These are phyloP conservation scores for Ophiostoma triangulosporum DNA, from an alignment of 2,329 filamentous ascomycete genomes.

Conservation along the genomic window DNA sequence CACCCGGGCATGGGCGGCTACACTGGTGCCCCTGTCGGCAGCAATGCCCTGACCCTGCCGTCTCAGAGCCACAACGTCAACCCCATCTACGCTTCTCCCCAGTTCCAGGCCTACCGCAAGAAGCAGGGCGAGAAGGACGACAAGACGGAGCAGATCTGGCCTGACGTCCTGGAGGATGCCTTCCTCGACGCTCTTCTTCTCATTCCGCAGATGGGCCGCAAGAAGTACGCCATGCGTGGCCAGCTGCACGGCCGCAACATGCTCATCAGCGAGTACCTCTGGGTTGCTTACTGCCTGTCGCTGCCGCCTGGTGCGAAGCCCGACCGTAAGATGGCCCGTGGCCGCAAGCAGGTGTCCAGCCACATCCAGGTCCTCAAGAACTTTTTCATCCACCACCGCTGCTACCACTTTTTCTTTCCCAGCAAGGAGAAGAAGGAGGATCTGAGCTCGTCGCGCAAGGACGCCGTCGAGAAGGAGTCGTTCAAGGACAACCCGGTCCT, in stretches of 20 bases:
- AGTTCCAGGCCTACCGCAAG: conserved; percentile 52
- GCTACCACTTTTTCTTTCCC: conserved; percentile 49
- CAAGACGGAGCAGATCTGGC: conserved; percentile 48
- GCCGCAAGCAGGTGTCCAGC: conserved; percentile 53
- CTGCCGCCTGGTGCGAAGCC: conserved; percentile 33
- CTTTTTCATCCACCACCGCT: conserved; percentile 48
- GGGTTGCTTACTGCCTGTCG: conserved; percentile 34
- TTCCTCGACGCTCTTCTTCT: conserved; percentile 54
- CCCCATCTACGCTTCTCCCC: conserved; percentile 47
- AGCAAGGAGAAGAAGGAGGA: conserved; percentile 41
- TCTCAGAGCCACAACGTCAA: conserved; percentile 24
- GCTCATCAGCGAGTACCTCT: conserved; percentile 56
- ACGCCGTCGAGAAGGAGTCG: conserved; percentile 32
- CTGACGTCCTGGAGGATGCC: conserved; percentile 48
- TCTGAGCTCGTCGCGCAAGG: conserved; percentile 18
- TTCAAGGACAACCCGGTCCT: conserved; percentile 54
- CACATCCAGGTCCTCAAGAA: conserved; percentile 59
- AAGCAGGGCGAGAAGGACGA: conserved; percentile 51
- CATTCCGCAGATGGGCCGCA: conserved; percentile 52
- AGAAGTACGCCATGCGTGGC: conserved; percentile 51
- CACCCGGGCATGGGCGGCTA: not conserved
- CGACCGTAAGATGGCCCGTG: conserved; percentile 31
- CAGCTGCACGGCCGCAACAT: conserved; percentile 56
- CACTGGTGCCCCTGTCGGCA: not conserved
- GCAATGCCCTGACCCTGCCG: not conserved